Evolutionary conservation across 1,284 basidiomycete species (phyloP), one percentile per base, ranked within the genome.

Genomic region (Leccinum huronense): DNA sequence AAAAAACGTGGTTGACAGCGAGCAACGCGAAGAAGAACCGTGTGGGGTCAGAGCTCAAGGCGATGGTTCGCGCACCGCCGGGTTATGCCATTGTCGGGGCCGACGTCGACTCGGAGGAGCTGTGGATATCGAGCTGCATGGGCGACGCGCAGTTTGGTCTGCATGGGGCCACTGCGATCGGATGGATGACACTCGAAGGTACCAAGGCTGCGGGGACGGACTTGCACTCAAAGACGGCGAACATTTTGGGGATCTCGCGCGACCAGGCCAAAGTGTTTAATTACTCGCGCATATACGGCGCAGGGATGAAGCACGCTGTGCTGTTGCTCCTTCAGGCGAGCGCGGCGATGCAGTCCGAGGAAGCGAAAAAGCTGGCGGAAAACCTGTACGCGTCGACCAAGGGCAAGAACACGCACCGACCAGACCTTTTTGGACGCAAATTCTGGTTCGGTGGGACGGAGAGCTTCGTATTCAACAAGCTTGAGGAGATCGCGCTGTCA

Each of bases 101-200:
- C 0, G 97, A 99, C 76, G 97, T 99, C 23, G 97, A 99, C 77
- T 97, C 94, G 36, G 96, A 99, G 78, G 97, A 99, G 77, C 82
- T 99, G 30, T 99, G 97, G 97, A 99, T 99, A 70, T 97, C 96
- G 57, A 96, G 94, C 72, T 94, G 95, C 65, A 97, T 99, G 94
- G 97, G 97, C 3, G 97, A 99, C 74, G 94, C 96, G 0, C 97
- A 99, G 78, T 98, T 99, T 75, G 97, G 97, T 8, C 78, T 98
- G 64, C 97, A 99, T 71, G 97, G 97, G 16, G 95, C 95, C 3
- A 98, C 96, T 1, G 95, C 97, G 0, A 90, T 99, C 56, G 97
- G 97, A 0, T 99, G 97, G 97, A 99, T 99, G 97, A 99, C 97
- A 11, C 85, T 99, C 31, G 97, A 99, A 77, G 97, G 97, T 1